Evolutionary conservation across 2,329 filamentous ascomycete genomes (phyloP), one percentile per base, ranked within the genome.

Genomic region (Epichloe gansuensis): DNA sequence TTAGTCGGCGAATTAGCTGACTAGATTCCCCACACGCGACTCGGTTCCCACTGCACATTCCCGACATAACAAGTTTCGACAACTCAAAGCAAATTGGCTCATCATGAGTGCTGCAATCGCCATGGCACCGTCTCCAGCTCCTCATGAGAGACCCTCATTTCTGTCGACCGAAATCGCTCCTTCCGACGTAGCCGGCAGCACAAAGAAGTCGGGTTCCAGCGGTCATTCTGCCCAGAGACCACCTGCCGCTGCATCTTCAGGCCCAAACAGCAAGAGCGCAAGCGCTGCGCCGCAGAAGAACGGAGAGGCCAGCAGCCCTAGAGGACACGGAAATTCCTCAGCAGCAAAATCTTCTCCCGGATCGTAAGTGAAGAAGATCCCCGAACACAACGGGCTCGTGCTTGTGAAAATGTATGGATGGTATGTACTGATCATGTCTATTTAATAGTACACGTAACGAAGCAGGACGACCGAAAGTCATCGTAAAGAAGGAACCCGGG

Each of bases 401-500:
- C 11, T 5, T 1, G n/a, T 25, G 21, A 13, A n/a, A 15, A 12
- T 23, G 4, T 5, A 2, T 9, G 45, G 15, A 13, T 23, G 8
- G 4, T 38, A 15, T 39, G 51, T 54, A 39, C 57, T 60, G 50
- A 55, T 41, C 53, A 55, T 53, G 54, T 61, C 23, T 28, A 21
- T 6, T 6, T 17, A 3, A 54, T 58, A 63, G 63, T 54, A 62
- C 75, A 69, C 76, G 75, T 69, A 72, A 5, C 44, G 53, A 55
- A 48, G 34, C 67, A 67, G 75, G 71, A 46, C 68, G 70, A 31
- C 87, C 88, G 42, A 91, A 88, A 72, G 94, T 96, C 57, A 79
- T 95, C 58, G 91, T 98, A 55, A 97, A 97, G 76, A 96, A 96
- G 71, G 93, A 98, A 69, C 91, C 91, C 37, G 81, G 86, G 43